Evolutionary conservation across 257 asterid species (phyloP).

Genomic region (Lycium ferocissimum): DNA sequence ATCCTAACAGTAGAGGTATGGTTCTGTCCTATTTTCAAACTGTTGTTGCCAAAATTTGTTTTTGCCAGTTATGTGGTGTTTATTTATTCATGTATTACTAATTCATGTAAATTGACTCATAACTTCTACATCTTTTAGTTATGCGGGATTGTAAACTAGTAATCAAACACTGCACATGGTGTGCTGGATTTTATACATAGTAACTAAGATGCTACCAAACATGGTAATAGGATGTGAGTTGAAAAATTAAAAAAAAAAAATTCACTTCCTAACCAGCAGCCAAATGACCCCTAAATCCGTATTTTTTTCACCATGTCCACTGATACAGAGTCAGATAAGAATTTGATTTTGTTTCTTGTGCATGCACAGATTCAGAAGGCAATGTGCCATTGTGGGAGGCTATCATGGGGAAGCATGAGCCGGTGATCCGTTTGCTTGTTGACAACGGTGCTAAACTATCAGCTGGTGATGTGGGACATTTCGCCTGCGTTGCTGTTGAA

Average conservation of each 20-base stretch:
- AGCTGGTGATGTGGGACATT: constrained; percentile 52
- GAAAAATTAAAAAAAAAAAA: too few relatives aligned
- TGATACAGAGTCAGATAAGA: background rate
- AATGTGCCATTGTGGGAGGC: constrained; percentile 61
- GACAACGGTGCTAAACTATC: constrained; percentile 54
- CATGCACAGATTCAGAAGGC: constrained; percentile 51
- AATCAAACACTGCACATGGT: too few relatives aligned
- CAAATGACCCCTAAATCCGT: background rate
- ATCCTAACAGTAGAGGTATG: constrained; percentile 79
- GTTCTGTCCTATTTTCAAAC: background rate
- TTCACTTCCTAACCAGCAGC: too few relatives aligned
- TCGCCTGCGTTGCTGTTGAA: constrained; percentile 55
- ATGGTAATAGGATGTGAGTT: too few relatives aligned
- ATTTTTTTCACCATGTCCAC: background rate
- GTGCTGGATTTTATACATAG: too few relatives aligned
- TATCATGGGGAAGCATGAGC: constrained; percentile 45
- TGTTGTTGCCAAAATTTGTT: background rate
- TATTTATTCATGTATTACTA: too few relatives aligned
- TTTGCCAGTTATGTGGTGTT: background rate
- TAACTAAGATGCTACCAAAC: too few relatives aligned
- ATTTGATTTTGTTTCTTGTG: background rate
- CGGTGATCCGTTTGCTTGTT: constrained; percentile 39
- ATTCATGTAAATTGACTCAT: too few relatives aligned
- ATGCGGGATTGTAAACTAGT: too few relatives aligned
- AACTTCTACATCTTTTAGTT: too few relatives aligned